Evolutionary conservation across 306 rosid species (phyloP).

Genomic region (Castanea sativa): DNA sequence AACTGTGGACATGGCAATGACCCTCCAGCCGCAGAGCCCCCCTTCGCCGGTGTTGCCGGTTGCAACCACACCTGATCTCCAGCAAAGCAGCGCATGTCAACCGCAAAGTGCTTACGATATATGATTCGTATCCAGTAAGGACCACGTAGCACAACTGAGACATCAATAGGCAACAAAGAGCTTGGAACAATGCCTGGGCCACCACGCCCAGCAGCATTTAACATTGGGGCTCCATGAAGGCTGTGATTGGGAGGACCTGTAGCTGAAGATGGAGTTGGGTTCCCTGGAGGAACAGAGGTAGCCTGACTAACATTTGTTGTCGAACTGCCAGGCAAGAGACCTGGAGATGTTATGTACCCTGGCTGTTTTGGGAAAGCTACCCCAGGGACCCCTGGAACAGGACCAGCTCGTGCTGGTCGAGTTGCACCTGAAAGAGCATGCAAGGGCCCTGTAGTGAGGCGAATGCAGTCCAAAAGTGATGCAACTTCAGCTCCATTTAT

Average conservation of each 20-base stretch:
- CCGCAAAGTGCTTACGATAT: conserved; percentile 90
- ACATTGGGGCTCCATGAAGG: conserved; percentile 68
- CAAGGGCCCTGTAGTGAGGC: conserved; percentile 96
- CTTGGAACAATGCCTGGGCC: conserved; percentile 99
- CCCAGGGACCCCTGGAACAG: conserved; percentile 74
- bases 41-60: conserved; percentile 97
- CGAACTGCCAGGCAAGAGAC: conserved; percentile 59
- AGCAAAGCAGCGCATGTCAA: conserved; percentile 99
- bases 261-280: conserved; percentile 43
- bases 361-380: conserved; percentile 69
- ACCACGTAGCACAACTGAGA: conserved; percentile 96
- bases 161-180: conserved; percentile 95
- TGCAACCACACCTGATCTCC: conserved; percentile 99
- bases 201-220: conserved; percentile 92
- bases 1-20: conserved; percentile 98
- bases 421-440: conserved; percentile 98
- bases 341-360: conserved; percentile 65
- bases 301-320: conserved; percentile 50
- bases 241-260: conserved; percentile 54
- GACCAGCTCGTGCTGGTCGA: conserved; percentile 97
- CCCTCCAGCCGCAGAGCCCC: conserved; percentile 81
- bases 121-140: conserved; percentile 97
- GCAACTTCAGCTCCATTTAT: conserved; percentile 99
- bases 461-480: conserved; percentile 95
- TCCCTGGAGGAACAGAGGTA: conserved; percentile 53